Evolutionary conservation across 2,329 filamentous ascomycete genomes (phyloP), one percentile per base, ranked within the genome.

Genomic region (Monilinia vaccinii-corymbosi): DNA sequence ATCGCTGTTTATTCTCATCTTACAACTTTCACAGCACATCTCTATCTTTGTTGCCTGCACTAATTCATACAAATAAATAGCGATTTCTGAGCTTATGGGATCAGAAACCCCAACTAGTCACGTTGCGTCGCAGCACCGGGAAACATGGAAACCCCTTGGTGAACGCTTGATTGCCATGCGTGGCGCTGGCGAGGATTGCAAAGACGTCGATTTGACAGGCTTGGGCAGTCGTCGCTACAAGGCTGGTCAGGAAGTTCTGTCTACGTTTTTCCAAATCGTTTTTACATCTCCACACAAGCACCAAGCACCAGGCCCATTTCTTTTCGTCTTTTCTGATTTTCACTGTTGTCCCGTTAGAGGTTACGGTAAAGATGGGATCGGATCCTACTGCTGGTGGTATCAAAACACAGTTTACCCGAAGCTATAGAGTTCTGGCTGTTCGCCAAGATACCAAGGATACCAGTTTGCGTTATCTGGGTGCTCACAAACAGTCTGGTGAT

Each of bases 341-440:
- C 38, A 45, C 25, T 57, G 32, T 42, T 32, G 21, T 42, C 32
- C 42, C 10, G 13, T 42, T 57, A 32, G 45, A 23, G 32, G 21
- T 49, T 40, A 23, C 45, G 16, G 34, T 11, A 31, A 57, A 28
- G 6, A 57, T 42, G 45, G 82, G 82, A 31, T 60, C 18, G 5
- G 81, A 82, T 60, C 81, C 79, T 3, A 86, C 82, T 0, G 69
- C 76, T 0, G 76, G 77, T 28, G 82, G 83, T 9, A 77, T 85
- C n/a, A 77, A 79, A 65, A 85, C 81, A 68, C 82, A 85, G 66
- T 84, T 85, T 23, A 21, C 16, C 67, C 78, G 82, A 1, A 63
- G 69, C 28, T 78, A 84, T 72, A 83, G 82, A 71, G 75, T 74
- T 44, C 75, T 82, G 32, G 81, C 78, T 40, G 76, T 80, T 40